Evolutionary conservation across 2,329 filamentous ascomycete genomes (phyloP), one percentile per base, ranked within the genome.

Genomic region (Bimuria novae-zelandiae): DNA sequence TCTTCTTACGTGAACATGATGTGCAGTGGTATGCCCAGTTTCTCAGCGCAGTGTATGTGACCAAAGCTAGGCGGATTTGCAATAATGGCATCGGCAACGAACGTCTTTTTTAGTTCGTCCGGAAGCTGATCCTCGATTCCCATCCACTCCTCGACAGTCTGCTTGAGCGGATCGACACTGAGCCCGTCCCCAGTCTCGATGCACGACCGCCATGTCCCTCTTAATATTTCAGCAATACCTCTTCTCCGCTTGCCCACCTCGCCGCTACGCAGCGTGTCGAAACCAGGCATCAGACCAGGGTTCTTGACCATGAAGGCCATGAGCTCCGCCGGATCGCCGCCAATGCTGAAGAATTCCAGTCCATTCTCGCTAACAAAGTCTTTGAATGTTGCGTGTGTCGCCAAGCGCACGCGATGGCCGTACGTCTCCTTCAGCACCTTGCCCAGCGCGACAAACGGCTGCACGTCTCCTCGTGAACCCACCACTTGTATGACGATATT

Each of bases 261-360:
- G 7, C 90, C 90, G 58, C 82, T 89, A 54, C 85, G 86, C 43
- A 95, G 74, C 1, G 89, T 86, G 43, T 92, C 87, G 53, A 93
- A 84, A 0, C 88, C 88, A 1, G 91, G 91, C 87, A 95, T 90
- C 27, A 96, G 77, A 0, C 90, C 89, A 0, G 91, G 90, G 61
- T 94, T 89, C 73, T 92, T 92, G 40, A 94, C 90, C 90, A 95
- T 95, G 65, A 93, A 95, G 3, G 90, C 89, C 79, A 81, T 81
- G 33, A 81, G 71, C 55, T 77, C 74, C 11, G 77, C 70, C 12
- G 79, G 79, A 56, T 81, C 79, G 3, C 78, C 79, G 16, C 78
- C 77, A 52, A 81, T 80, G 54, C 73, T 79, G 71, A 79, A 80
- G 35, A 81, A 81, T 50, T 81, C 79, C 27, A 81, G 59, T 2